Base-by-base conservation (phyloP, 192 early-diverging fungal species). In the Tieghemiomyces parasiticus region DNA sequence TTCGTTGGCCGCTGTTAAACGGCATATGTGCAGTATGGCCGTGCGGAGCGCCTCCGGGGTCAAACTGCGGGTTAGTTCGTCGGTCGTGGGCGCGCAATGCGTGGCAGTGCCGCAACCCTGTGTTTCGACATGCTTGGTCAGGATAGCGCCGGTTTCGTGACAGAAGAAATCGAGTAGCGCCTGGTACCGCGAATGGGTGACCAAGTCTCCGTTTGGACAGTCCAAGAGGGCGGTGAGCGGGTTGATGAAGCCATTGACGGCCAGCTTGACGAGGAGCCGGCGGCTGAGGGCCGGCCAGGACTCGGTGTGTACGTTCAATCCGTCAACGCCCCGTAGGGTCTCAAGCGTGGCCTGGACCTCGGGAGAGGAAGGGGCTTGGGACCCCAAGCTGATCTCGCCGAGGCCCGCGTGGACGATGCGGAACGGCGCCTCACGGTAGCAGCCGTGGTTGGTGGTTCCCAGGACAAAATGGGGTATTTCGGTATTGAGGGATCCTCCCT, bases 241-340 rank as follows among this genome's bases (percentile, higher is more conserved):
- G 42, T 85, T 85, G 54, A 87, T 77, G 22, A 74, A 73, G 0
- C 77, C 69, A 60, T 87, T 87, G 59, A 83, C 76, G 16, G 78
- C 79, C 14, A 82, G 70, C 68, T 87, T 84, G 8, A 74, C 50
- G 45, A 80, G 55, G 20, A 81, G 51, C 61, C 65, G 60, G 20
- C 61, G 60, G 31, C 79, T 68, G 34, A 84, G 66, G 22, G 74
- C 69, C 0, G 66, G 54, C 64, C 74, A 77, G 69, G 50, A 45
- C 29, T 49, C 63, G 60, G 74, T 60, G 56, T 66, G 33, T 47
- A 59, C 35, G 42, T 71, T 47, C 46, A 79, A 22, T 3, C 65
- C 32, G 45, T 75, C 46, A 24, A 60, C 44, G 46, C 63, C 26
- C 34, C 69, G 61, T 28, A 76, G 42, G 34, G n/a, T n/a, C n/a